Percentiles rank a stretch among this genome's conserved stretches.
Conservation (phyloP, 2,329 filamentous ascomycete genomes). For the Fusarium sublunatum region DNA sequence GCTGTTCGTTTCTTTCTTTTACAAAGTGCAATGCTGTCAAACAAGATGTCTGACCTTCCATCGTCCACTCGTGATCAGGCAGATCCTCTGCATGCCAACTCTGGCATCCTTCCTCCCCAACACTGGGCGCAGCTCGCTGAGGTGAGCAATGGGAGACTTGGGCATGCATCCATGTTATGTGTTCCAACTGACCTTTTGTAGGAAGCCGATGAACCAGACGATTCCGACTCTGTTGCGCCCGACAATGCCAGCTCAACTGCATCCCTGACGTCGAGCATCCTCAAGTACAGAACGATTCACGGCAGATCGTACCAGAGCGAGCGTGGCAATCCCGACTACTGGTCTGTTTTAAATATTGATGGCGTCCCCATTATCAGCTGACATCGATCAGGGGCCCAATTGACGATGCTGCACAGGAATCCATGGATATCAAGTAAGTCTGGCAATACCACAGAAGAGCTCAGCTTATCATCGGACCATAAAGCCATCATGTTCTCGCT, state of each 20-base stretch:
- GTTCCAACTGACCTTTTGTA: neutral
- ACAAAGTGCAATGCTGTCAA: too few species aligned
- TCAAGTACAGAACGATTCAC: neutral
- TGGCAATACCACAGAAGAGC: fast-evolving
- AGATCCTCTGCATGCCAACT: too few species aligned
- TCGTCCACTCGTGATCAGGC: neutral
- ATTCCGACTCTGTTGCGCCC: neutral
- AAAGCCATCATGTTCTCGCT: neutral
- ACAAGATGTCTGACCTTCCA: neutral
- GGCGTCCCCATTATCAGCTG: neutral
- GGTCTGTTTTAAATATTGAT: neutral
- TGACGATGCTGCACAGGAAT: neutral
- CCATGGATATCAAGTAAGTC: conserved; percentile 17
- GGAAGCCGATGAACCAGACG: neutral
- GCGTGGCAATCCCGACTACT: conserved; percentile 8
- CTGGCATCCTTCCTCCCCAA: neutral
- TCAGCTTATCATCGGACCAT: fast-evolving
- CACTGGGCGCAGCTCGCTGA: neutral
- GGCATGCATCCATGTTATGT: too few species aligned
- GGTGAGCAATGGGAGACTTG: fast-evolving
- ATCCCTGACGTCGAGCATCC: neutral
- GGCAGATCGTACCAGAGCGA: conserved; percentile 2
- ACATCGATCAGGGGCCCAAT: neutral
- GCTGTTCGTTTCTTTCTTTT: too few species aligned
- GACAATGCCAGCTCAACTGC: neutral